Evolutionary conservation across 176 grass and related monocot species (phyloP), one percentile per base, ranked within the genome.

Genomic region (Ensete glaucum): DNA sequence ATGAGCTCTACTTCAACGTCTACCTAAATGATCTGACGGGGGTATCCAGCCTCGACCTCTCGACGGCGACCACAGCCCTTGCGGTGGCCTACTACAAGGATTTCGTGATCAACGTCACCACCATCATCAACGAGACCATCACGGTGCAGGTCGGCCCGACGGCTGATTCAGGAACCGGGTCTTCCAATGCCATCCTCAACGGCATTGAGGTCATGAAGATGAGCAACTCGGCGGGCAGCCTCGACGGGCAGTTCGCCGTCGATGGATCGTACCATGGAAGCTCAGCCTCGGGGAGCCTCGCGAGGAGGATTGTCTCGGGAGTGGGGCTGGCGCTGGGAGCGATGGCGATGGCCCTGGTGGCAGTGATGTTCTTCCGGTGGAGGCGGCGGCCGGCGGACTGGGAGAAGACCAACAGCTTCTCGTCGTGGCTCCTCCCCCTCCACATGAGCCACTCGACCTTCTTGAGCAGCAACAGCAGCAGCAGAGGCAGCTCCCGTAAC

Each of bases 1-100:
- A 76, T 17, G 73, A 76, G 1, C 73, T 76, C 56, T 76, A 76
- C 73, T 76, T 76, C 73, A 62, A 76, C 73, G 73, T 76, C 13
- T 76, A 62, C 19, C 8, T 76, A 12, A 76, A 76, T 14, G 55
- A 29, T 8, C 15, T 50, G n/a, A 62, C 49, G 22, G 73, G 2
- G 5, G 29, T 76, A 9, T 76, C 73, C 26, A 49, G 15, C 27
- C 73, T 76, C 9, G 73, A 76, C 27, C 56, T 76, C 55, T 76
- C 55, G 10, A 62, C 54, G 11, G 16, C 29, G 2, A 76, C 73
- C 1, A 8, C 26, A 14, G 73, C 11, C 26, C 73, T 76, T 29
- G 27, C 73, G 3, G 56, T 62, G 16, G 27, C 73, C 27, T 62
- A 76, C 73, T 76, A 63, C 73, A 49, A 76, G 56, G 73, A 76